Conservation (phyloP, 108 stramenopile genomes). For the Schizochytrium sp. region DNA sequence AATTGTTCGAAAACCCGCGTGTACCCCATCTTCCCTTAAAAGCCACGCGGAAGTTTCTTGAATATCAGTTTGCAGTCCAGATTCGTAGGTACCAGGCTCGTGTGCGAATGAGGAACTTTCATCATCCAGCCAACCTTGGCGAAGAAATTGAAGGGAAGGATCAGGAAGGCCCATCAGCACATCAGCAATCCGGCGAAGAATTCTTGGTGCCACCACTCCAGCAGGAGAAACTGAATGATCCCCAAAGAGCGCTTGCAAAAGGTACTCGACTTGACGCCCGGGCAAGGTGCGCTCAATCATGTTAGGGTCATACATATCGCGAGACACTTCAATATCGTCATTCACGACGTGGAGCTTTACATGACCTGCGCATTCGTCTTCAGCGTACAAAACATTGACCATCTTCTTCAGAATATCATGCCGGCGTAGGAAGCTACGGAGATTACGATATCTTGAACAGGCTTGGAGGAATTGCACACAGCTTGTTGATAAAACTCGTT, state of each 20-base stretch:
- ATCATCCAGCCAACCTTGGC: background rate
- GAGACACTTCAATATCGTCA: background rate
- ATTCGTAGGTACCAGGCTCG: background rate
- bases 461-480: conserved; percentile 48
- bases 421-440: conserved; percentile 16
- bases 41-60: background rate
- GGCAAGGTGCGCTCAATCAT: conserved; percentile 34
- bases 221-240: background rate
- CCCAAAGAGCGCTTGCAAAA: conserved; percentile 20
- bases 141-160: background rate
- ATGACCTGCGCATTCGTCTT: background rate
- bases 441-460: background rate
- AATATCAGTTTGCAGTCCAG: background rate
- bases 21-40: background rate
- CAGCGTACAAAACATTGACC: background rate
- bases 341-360: background rate
- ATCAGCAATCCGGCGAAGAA: conserved; percentile 49
- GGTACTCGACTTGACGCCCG: conserved; percentile 53
- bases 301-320: background rate
- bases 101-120: background rate
- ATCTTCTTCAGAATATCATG: conserved; percentile 52
- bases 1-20: background rate
- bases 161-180: conserved; percentile 48
- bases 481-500: conserved; percentile 17
- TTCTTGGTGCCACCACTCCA: conserved; percentile 29